Percentiles rank a stretch among this genome's conserved stretches.
Evolutionary conservation across 306 rosid species (phyloP).

Genomic region (Casuarina equisetifolia): DNA sequence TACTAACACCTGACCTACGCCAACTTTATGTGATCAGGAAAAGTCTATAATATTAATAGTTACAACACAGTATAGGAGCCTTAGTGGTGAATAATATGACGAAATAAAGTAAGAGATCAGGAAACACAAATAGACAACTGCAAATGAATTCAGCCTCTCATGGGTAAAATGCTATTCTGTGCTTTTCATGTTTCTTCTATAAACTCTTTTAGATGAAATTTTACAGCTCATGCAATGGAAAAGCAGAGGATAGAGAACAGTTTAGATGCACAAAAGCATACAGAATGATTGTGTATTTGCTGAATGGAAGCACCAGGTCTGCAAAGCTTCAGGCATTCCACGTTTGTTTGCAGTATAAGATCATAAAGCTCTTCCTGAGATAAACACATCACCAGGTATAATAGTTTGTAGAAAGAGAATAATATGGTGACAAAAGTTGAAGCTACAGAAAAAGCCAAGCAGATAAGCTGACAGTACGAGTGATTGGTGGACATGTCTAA

Average conservation of each 20-base stretch:
- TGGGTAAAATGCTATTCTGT: neutral
- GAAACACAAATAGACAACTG: neutral
- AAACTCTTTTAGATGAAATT: neutral
- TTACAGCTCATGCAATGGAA: conserved; percentile 16
- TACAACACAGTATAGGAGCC: neutral
- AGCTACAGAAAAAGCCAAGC: neutral
- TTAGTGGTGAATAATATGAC: neutral
- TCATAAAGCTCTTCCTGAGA: conserved; percentile 89
- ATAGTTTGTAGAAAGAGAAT: neutral
- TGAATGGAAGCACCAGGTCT: conserved; percentile 77
- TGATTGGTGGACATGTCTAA: no score
- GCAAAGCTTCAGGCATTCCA: conserved; percentile 82
- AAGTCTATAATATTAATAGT: no score
- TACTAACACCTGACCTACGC: no score
- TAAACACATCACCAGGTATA: conserved; percentile 15
- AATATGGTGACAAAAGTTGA: neutral
- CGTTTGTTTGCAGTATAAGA: conserved; percentile 75
- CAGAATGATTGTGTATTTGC: conserved; percentile 81
- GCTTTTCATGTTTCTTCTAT: neutral
- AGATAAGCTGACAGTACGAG: neutral
- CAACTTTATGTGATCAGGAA: no score
- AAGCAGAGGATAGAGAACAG: conserved; percentile 2
- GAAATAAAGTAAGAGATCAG: neutral
- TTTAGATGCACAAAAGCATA: conserved; percentile 34
- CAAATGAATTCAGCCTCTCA: neutral